A percentile compares a stretch with the other conserved stretches of the same genome.
These are phyloP conservation scores for Elsinoe arachidis DNA, from an alignment of 2,329 filamentous ascomycete genomes.

Conservation along the genomic window DNA sequence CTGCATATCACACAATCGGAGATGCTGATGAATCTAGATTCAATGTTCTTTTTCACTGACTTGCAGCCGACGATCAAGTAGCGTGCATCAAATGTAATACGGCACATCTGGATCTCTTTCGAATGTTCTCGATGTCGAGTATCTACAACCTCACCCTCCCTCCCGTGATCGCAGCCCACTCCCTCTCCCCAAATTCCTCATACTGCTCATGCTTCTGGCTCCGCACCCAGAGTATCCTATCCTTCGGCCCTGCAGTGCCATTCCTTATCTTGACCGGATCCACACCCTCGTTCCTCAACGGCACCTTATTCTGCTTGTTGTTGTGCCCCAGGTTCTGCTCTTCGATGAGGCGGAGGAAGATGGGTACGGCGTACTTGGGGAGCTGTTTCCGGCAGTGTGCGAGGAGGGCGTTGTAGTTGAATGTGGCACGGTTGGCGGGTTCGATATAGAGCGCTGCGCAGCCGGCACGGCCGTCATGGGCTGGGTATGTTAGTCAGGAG, in stretches of 20 bases:
- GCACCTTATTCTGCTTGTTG: conserved; percentile 72
- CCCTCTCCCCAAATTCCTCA: conserved; percentile 47
- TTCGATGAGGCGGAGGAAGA: conserved; percentile 57
- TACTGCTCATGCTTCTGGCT: conserved; percentile 41
- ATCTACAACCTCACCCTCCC: conserved; percentile 29
- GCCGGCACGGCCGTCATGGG: conserved; percentile 44
- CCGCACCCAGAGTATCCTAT: conserved; percentile 46
- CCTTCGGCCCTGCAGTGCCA: conserved; percentile 34
- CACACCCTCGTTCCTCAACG: conserved; percentile 58
- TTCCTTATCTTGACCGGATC: conserved; percentile 44
- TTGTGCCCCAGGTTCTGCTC: conserved; percentile 50
- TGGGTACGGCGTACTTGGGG: conserved; percentile 65
- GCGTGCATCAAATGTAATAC: too few relatives aligned
- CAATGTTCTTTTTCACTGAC: too few relatives aligned
- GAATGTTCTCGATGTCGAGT: too few relatives aligned
- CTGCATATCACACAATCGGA: too few relatives aligned
- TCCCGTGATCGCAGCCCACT: conserved; percentile 47
- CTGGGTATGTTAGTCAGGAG: conserved; percentile 10
- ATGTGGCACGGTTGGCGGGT: conserved; percentile 37
- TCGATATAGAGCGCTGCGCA: conserved; percentile 52
- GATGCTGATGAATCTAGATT: too few relatives aligned
- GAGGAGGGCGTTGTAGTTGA: conserved; percentile 53
- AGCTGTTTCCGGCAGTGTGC: conserved; percentile 50
- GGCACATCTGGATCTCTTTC: too few relatives aligned
- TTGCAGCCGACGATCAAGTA: too few relatives aligned